Evolutionary conservation across 768 basidiomycete species (phyloP), one percentile per base, ranked within the genome.

Genomic region (Termitomyces sp.): DNA sequence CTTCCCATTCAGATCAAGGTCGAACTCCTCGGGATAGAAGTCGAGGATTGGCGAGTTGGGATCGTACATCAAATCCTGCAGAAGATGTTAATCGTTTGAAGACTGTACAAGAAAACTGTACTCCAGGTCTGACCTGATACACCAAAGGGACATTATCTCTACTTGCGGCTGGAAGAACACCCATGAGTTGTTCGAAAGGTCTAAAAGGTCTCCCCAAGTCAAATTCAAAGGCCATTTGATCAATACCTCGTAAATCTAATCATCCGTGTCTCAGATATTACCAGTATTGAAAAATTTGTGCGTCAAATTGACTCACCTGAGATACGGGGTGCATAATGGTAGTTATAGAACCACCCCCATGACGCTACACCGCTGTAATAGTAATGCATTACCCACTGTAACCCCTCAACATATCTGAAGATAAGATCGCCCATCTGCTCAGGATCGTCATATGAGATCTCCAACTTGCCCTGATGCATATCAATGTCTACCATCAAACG

Each of bases 371-470:
- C 97, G 58, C 89, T 84, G 69, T 98, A 98, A 68, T 99, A 99
- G 70, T 99, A 99, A 66, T 93, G 90, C 88, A 99, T 90, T 32
- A 98, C 93, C 97, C 96, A 98, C 66, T 99, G 97, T 58, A 99
- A 71, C 1, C 97, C 97, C 66, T 98, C 92, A 17, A 91, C 81
- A 68, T 97, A 99, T 55, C 83, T 81, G 65, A 79, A 94, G 12
- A 82, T 77, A 52, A 99, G 74, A 46, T 84, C 76, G 24, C 79
- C 75, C 77, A 94, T 82, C 49, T 82, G 77, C 59, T 86, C 75
- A 5, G 83, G 78, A 62, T 88, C 70, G 58, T 89, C 80, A 58
- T 81, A 90, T 9, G 84, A 84, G 56, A 98, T 85, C 58, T 87
- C 85, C 49, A 99, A 72, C 71, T 99, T 99, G 35, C 83, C 89